Evolutionary conservation across 768 basidiomycete genomes (phyloP), one percentile per base, ranked within the genome.

Genomic region (Kwoniella sp.): DNA sequence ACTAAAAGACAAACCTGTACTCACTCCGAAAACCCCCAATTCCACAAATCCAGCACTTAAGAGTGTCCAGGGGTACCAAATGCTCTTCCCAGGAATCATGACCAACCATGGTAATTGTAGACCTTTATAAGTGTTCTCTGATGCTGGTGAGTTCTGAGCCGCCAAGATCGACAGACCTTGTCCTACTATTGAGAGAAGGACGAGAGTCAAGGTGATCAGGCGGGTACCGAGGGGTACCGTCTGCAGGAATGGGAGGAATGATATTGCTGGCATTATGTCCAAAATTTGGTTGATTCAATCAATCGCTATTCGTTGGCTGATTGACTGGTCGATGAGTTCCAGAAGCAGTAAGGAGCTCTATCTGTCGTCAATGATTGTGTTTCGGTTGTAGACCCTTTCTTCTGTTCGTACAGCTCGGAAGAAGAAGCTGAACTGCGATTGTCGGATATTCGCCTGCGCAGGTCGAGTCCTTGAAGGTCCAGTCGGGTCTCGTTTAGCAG

Each of bases 61-160:
- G 69, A 98, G 85, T 2, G 92, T 92, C 96, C 96, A 99, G 50
- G 95, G 95, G 66, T 88, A 87, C 79, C 88, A 91, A 29, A 92
- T 71, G 71, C 88, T 88, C 46, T 85, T 84, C 15, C 92, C 93
- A 4, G 93, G 93, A 12, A 90, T 83, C 63, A 94, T 82, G 6
- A 88, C 87, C 72, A 95, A 83, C 81, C 89, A 94, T 29, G 88
- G 86, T 27, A 80, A 69, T 44, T 68, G 60, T 26, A 53, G 54
- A 30, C 68, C 64, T 24, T 52, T 49, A 21, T 26, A n/a, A 30
- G 51, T 47, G 4, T 51, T 51, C 13, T 55, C 50, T 1, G 30
- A 60, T 55, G 55, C 24, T 33, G 61, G 36, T 3, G 67, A 36
- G 60, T 72, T 66, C 30, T 68, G 63, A 12, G 24, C 2, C 9